Evolutionary conservation across 768 basidiomycete genomes (phyloP).

Genomic region (Candolleomyces eurysporus): DNA sequence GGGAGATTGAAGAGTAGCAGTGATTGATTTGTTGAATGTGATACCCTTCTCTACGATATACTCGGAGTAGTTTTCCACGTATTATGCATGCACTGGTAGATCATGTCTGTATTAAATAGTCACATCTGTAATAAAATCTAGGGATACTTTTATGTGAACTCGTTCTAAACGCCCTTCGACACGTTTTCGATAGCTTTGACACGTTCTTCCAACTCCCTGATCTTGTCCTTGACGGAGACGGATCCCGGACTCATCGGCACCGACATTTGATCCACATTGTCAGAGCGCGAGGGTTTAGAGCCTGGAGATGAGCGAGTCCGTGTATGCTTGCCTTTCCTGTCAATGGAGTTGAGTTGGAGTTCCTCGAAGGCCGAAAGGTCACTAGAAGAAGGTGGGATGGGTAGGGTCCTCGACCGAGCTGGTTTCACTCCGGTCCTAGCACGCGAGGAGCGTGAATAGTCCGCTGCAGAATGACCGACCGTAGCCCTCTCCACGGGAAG

Average conservation of each 20-base stretch:
- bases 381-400: background rate
- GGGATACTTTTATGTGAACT: too few relatives aligned
- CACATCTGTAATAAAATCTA: too few relatives aligned
- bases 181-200: slow-evolving; percentile 14
- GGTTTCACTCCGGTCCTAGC: background rate
- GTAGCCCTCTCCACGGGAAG: background rate
- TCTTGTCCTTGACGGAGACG: slow-evolving; percentile 40
- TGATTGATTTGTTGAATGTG: background rate
- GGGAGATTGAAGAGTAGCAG: slow-evolving; percentile 33
- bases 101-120: background rate
- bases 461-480: background rate
- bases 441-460: background rate
- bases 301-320: too few relatives aligned
- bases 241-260: slow-evolving; percentile 1
- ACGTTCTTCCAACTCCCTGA: slow-evolving; percentile 38
- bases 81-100: background rate
- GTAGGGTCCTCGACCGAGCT: background rate
- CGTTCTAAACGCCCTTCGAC: background rate
- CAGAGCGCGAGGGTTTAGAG: too few relatives aligned
- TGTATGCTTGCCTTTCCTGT: too few relatives aligned
- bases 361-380: background rate
- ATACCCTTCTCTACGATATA: slow-evolving; percentile 1
- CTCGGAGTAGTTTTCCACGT: background rate
- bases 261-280: too few relatives aligned
- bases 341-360: background rate